phyloP scores from a whole-genome alignment of 768 basidiomycete genomes.

The Mycena alexandri region DNA sequence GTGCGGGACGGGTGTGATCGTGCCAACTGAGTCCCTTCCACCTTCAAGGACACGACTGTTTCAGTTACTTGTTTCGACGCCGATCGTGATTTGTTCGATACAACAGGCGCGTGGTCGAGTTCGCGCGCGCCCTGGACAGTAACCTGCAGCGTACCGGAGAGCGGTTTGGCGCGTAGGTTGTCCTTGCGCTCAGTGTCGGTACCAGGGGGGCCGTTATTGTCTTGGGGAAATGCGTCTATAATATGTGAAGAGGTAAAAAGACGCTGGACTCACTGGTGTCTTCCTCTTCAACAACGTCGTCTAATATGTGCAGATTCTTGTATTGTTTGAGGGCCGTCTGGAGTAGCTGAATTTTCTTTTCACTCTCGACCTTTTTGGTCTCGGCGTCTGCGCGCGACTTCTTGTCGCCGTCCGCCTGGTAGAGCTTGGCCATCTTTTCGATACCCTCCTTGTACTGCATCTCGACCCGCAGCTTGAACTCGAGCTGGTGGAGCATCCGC shows the following conservation, averaged over 20 bases:
- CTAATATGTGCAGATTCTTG: conserved; percentile 94
- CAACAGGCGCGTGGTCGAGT: conserved; percentile 92
- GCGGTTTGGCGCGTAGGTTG: conserved; percentile 91
- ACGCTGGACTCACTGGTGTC: conserved; percentile 30
- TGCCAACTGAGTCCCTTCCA: conserved; percentile 94
- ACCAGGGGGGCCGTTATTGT: conserved; percentile 55
- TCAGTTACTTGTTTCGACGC: conserved; percentile 85
- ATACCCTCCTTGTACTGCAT: conserved; percentile 98
- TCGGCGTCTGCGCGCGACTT: conserved; percentile 94
- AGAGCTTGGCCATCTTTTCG: conserved; percentile 98
- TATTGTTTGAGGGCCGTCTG: conserved; percentile 94
- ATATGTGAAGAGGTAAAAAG: background rate
- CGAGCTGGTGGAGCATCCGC: conserved; percentile 97
- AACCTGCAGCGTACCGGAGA: conserved; percentile 92
- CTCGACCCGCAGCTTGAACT: conserved; percentile 99
- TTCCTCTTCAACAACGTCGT: conserved; percentile 90
- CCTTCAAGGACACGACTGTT: conserved; percentile 93
- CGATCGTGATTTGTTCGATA: conserved; percentile 70
- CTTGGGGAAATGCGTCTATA: conserved; percentile 38
- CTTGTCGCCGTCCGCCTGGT: conserved; percentile 97
- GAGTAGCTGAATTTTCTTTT: conserved; percentile 95
- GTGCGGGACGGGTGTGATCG: conserved; percentile 93
- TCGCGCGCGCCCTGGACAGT: conserved; percentile 93
- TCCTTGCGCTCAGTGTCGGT: conserved; percentile 91
- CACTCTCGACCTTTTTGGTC: conserved; percentile 93